These are phyloP conservation scores for Mycosphaerelloides madeirae DNA, from an alignment of 2,329 filamentous ascomycete genomes.

Conservation along the genomic window DNA sequence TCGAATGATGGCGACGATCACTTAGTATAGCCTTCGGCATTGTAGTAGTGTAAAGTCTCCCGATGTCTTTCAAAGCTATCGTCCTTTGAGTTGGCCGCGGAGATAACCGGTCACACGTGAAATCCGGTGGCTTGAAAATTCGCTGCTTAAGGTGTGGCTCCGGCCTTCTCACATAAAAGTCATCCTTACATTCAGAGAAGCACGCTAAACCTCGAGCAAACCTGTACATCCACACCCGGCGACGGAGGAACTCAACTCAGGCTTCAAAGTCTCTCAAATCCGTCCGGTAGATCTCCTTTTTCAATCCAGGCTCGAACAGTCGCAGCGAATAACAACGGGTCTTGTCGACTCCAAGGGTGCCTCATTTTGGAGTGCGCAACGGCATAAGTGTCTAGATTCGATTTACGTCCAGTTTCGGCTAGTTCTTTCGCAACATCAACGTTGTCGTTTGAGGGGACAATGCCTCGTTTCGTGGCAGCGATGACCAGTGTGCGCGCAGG, in stretches of 20 bases:
- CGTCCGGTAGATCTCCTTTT: slow-evolving; percentile 9
- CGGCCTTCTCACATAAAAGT: too few relatives aligned
- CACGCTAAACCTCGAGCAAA: too few relatives aligned
- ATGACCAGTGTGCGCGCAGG: slow-evolving; percentile 23
- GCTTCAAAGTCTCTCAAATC: slow-evolving; percentile 8
- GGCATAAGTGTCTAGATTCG: slow-evolving; percentile 18
- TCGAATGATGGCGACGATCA: too few relatives aligned
- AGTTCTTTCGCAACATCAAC: slow-evolving; percentile 16
- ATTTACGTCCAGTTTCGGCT: slow-evolving; percentile 16
- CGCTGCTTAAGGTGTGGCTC: too few relatives aligned
- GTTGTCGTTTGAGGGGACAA: slow-evolving; percentile 24
- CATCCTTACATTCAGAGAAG: too few relatives aligned
- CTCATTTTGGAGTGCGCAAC: slow-evolving; percentile 20
- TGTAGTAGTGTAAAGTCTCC: too few relatives aligned
- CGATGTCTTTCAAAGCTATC: too few relatives aligned
- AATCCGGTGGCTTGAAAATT: too few relatives aligned
- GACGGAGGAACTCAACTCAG: neutral
- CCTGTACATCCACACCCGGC: too few relatives aligned
- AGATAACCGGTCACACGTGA: too few relatives aligned
- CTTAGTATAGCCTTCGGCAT: too few relatives aligned
- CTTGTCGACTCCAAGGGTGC: slow-evolving; percentile 27
- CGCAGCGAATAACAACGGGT: slow-evolving; percentile 23
- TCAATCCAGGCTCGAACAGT: slow-evolving; percentile 19
- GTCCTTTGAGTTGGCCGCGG: too few relatives aligned
- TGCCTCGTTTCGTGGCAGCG: slow-evolving; percentile 23